Base-by-base conservation (phyloP, 345 rosid species). In the Trapa bicornis region DNA sequence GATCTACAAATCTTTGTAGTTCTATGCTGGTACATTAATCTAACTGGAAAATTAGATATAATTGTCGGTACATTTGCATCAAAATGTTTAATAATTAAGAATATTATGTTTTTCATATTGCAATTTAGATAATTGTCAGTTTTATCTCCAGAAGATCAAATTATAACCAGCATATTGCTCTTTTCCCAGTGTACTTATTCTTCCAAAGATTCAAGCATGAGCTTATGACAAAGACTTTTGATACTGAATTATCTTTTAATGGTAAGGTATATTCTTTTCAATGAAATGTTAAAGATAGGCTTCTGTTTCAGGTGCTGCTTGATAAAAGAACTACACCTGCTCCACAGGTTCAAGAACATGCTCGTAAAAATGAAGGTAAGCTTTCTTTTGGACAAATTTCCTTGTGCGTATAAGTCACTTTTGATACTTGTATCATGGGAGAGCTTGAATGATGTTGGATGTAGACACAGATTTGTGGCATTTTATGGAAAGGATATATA, bases 291-390 rank as follows among this genome's bases (percentile, higher is more conserved):
- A 43, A 65, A 8, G 8, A 13, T n/a, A 16, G 36, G n/a, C 38
- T 36, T 36, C 42, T 52, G 52, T 47, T 42, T 64, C 70, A 78
- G 82, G 75, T 78, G 42, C 60, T 81, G 72, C 66, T 81, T 68
- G 77, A 74, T 73, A 74, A 69, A 74, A 76, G 70, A 66, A 75
- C 76, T 37, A 53, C 74, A 38, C 50, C 85, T 38, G 56, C 73
- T 39, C 75, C 70, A 29, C 70, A 61, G 53, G 71, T 68, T 61
- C 84, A 83, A n/a, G 79, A 82, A 37, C 82, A 71, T 71, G 73
- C 71, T 65, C 83, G 68, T 67, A 60, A 70, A 66, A 77, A 67
- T 72, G 84, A 79, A 81, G 89, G 89, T 87, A 74, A 61, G 47
- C 22, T 57, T n/a, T 37, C 32, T 3, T 57, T 57, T 32, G 9